These are phyloP conservation scores for Prunus kanzakura DNA, from an alignment of 306 rosid species.

Conservation along the genomic window DNA sequence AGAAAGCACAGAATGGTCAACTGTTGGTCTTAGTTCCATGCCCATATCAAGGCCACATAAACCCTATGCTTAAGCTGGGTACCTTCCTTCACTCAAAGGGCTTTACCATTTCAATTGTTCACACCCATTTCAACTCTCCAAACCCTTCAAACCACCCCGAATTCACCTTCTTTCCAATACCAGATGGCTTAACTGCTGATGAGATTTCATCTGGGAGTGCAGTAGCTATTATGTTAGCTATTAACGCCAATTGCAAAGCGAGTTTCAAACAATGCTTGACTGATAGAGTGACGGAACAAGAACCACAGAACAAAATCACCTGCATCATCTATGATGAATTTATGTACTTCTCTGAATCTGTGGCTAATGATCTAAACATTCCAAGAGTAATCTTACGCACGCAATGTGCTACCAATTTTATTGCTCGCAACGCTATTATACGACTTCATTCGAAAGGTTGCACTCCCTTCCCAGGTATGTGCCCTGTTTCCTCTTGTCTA, in stretches of 20 bases:
- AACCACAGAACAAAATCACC: neutral
- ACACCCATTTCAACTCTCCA: slow-evolving; percentile 42
- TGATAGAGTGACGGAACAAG: slow-evolving; percentile 25
- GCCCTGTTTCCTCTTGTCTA: neutral
- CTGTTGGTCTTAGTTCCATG: slow-evolving; percentile 42
- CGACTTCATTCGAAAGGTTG: slow-evolving; percentile 26
- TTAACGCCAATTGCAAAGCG: slow-evolving; percentile 27
- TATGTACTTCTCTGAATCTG: slow-evolving; percentile 32
- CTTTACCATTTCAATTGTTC: slow-evolving; percentile 49
- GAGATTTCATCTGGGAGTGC: slow-evolving; percentile 13
- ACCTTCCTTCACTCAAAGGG: slow-evolving; percentile 46
- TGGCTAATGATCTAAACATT: slow-evolving; percentile 29
- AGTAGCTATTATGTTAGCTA: neutral
- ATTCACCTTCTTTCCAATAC: slow-evolving; percentile 40
- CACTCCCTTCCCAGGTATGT: slow-evolving; percentile 38
- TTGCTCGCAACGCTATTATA: slow-evolving; percentile 21
- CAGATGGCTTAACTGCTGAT: slow-evolving; percentile 19
- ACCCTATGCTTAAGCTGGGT: slow-evolving; percentile 55
- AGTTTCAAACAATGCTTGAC: slow-evolving; percentile 27
- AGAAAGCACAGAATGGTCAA: neutral
- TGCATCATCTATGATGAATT: slow-evolving; percentile 48
- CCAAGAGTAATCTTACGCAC: slow-evolving; percentile 39
- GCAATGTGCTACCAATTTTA: slow-evolving; percentile 22
- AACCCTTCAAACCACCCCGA: slow-evolving; percentile 41
- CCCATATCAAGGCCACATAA: slow-evolving; percentile 56